Percentiles rank a stretch among this genome's conserved stretches.
Evolutionary conservation across 768 basidiomycete genomes (phyloP).

Genomic region (Pleurotus cornucopiae): DNA sequence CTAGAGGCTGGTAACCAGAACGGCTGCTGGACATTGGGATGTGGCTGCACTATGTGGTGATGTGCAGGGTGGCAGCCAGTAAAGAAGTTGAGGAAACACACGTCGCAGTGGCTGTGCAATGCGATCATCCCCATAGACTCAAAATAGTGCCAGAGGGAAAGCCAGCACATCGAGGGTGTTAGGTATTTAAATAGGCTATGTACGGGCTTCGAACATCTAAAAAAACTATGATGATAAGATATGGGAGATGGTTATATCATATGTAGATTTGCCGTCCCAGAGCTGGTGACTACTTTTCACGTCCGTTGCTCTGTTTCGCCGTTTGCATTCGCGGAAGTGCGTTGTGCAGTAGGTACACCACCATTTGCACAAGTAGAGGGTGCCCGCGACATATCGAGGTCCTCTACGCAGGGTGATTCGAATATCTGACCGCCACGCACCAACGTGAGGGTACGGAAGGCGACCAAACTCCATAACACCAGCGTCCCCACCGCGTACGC

Average conservation of each 20-base stretch:
- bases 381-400: slow-evolving; percentile 17
- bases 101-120: slow-evolving; percentile 10
- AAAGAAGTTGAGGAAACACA: neutral
- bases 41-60: slow-evolving; percentile 10
- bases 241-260: no score
- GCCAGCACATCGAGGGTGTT: no score
- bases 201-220: no score
- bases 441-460: slow-evolving; percentile 33
- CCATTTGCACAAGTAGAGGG: neutral
- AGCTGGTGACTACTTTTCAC: no score
- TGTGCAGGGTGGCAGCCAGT: neutral
- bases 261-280: no score
- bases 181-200: no score
- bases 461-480: slow-evolving; percentile 48
- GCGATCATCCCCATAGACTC: neutral
- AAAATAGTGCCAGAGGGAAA: no score
- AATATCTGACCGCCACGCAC: slow-evolving; percentile 35
- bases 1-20: slow-evolving; percentile 46
- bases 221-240: no score
- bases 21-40: slow-evolving; percentile 22
- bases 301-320: neutral
- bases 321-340: neutral
- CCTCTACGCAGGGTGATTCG: slow-evolving; percentile 36
- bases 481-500: slow-evolving; percentile 49
- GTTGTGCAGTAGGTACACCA: neutral